Percentiles rank a stretch among this genome's conserved stretches.
Conservation (phyloP, 2,329 filamentous ascomycete species). For the Claviceps digitariae region DNA sequence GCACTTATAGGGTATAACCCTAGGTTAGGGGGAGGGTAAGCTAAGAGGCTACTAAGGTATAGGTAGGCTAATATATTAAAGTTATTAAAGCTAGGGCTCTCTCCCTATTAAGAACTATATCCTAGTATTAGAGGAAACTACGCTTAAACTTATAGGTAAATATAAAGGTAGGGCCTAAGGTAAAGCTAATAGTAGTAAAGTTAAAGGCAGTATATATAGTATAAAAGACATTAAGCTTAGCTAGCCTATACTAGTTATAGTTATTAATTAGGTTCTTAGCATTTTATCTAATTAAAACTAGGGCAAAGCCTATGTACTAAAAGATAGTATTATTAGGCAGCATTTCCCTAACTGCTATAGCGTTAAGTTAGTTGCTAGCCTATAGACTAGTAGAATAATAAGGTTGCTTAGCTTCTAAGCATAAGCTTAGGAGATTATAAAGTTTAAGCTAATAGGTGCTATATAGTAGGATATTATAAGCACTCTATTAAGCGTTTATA, state of each 20-base stretch:
- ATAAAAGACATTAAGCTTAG: neutral
- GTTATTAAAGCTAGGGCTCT: too few relatives aligned
- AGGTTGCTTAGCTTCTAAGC: too few relatives aligned
- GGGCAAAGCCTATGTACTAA: neutral
- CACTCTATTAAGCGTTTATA: neutral
- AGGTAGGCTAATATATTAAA: neutral
- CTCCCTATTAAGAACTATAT: neutral
- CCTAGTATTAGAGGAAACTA: neutral
- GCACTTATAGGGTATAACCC: too few relatives aligned
- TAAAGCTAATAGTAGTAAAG: neutral
- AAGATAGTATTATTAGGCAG: neutral
- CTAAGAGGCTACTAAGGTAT: neutral
- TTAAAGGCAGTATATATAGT: neutral
- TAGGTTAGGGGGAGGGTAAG: too few relatives aligned
- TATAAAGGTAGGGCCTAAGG: neutral
- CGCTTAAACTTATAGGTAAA: neutral
- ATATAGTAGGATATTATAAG: neutral
- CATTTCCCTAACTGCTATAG: neutral
- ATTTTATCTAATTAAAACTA: neutral
- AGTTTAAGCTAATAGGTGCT: neutral
- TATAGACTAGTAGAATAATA: too few relatives aligned
- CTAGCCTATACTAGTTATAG: neutral
- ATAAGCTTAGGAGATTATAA: too few relatives aligned
- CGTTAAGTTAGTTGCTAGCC: neutral
- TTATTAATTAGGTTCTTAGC: neutral